Evolutionary conservation across 257 asterid genomes (phyloP), one percentile per base, ranked within the genome.

Genomic region (Oldenlandia corymbosa): DNA sequence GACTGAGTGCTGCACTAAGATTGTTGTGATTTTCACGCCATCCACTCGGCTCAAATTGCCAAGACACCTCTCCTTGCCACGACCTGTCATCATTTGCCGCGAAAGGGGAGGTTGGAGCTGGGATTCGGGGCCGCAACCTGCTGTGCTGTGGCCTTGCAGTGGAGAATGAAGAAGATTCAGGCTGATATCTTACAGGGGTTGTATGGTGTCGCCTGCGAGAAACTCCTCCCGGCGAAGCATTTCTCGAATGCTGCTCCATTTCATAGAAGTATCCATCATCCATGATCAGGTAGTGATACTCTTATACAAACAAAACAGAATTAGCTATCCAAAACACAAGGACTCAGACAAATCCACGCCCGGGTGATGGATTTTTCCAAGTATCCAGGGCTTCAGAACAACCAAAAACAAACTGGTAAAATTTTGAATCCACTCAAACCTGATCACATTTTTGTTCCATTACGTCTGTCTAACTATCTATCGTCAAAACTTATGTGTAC

Each of bases 21-120:
- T 70, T 70, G n/a, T n/a, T n/a, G 1, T 67, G 81, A 11, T 75
- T 79, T 5, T 89, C 94, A 1, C 60, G 78, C 91, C 88, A 81
- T 0, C 86, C 87, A 0, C 80, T 67, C 2, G 89, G 86, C 70
- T 81, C 80, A 30, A 85, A 64, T 65, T 84, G 90, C 97, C 97
- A 89, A 1, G 94, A 89, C 0, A 89, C 82, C 77, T 75, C 88
- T 2, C 79, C 79, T 43, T 80, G 83, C 96, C 96, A 89, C 6
- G 88, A 81, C 73, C 71, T 52, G 77, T 84, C 91, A 37, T 76
- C 77, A 17, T 80, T 88, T 3, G 93, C 63, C 41, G 86, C 93
- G 31, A 88, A 88, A 23, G 93, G 85, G 71, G 80, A 76, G 58
- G 80, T 60, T 0, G 90, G 96, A 17, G 79, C 66, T 11, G 76